Evolutionary conservation across 306 rosid genomes (phyloP), one percentile per base, ranked within the genome.

Genomic region (Chamaecrista fasciculata): DNA sequence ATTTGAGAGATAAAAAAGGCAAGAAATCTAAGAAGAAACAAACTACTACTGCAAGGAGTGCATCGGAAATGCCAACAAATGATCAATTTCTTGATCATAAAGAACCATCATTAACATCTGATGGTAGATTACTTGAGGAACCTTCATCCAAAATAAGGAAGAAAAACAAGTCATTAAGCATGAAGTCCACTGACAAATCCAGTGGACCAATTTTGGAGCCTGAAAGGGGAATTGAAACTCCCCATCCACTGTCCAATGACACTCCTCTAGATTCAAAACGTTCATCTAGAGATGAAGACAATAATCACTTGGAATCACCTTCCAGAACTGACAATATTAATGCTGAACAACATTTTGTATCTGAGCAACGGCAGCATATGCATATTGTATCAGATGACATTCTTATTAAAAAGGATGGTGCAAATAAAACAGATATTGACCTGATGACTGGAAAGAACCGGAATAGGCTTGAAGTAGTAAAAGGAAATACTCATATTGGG

Each of bases 21-120:
- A 81, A 72, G 72, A 84, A 67, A 78, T 66, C 81, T 26, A 91
- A 80, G 70, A 80, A 72, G 81, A 85, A 83, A 66, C 79, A 57
- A 60, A 59, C 36, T 52, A 59, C 86, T 52, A 24, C 72, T 49
- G 18, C 74, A 76, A 78, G 65, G 66, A 71, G 74, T 62, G 29
- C 59, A 25, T 40, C 78, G 16, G 75, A 73, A 69, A 60, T 69
- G 60, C 73, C 61, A 62, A 47, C 78, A 66, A 76, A 86, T 66
- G 86, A 36, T 53, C 73, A 71, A 59, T 73, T 25, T 52, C 49
- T 23, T 50, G 75, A 52, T 73, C 48, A 56, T 53, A 37, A 68
- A 66, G 76, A 65, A 66, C 64, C 76, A 49, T 28, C 65, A 23
- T 57, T 15, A 6, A 58, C 70, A 60, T 31, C 72, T 83, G 79